Base-by-base conservation (phyloP, 2,329 filamentous ascomycete species). In the Pseudogymnoascus verrucosus region DNA sequence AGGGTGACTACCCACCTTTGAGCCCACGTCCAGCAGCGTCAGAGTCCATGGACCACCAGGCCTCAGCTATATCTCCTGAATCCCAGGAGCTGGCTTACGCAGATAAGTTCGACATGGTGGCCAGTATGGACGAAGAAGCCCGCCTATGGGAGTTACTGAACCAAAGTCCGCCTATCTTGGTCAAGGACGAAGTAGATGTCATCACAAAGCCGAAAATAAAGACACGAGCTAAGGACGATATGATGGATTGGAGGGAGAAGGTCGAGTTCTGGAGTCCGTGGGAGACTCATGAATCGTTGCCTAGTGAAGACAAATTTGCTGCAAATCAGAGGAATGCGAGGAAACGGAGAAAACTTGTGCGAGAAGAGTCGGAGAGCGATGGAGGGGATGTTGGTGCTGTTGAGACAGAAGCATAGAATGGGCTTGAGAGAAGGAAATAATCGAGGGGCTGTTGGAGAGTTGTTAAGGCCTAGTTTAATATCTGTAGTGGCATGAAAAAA, bases 181-280 rank as follows among this genome's bases (percentile, higher is more conserved):
- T 73, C 1, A 66, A 69, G 36, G 37, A 36, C 2, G 64, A 69
- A 16, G 40, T 11, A 57, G 40, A 59, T 8, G 11, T 37, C 19
- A 16, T 16, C 1, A 3, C 28, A 57, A 62, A 57, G 8, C 28
- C 51, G 16, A 61, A 37, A 37, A 14, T 63, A 63, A 61, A 61
- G 21, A 7, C 26, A 11, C 21, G 26, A 40, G 4, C 21, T 3
- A 62, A 31, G 12, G 28, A 63, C 3, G 47, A 31, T 14, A 62
- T 62, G 7, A 60, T 51, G 16, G 64, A 68, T 63, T 74, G 73
- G 73, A 72, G 72, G 26, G 64, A 67, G 2, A 64, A 64, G 60
- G 51, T 68, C 0, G 68, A 71, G 28, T 71, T 68, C 63, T 68
- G 70, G 64, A 73, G 69, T 66, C 62, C 67, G 14, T 74, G 73